Evolutionary conservation across 192 early-diverging fungal genomes (phyloP), one percentile per base, ranked within the genome.

Genomic region (Backusella tuberculispora): DNA sequence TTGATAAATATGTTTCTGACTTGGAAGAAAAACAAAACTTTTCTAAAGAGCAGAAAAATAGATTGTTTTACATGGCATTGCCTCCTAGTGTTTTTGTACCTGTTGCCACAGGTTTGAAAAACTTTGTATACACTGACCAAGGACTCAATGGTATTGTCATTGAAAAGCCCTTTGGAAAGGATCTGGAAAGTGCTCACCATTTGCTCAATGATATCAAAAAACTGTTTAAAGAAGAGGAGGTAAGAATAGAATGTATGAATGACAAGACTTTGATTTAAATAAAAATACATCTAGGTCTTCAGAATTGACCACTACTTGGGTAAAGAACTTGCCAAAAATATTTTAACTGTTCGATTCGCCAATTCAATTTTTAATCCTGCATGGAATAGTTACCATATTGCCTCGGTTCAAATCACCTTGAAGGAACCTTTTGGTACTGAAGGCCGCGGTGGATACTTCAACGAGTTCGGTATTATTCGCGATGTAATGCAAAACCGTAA

Each of bases 261-360:
- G n/a, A n/a, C n/a, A n/a, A n/a, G n/a, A n/a, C n/a, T n/a, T n/a
- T n/a, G n/a, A n/a, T 29, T 3, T 56, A 24, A 50, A 47, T 73
- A 21, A 38, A 6, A 2, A n/a, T n/a, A n/a, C 13, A 2, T 38
- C 29, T 76, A 84, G 91, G 92, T 98, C 66, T 96, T 95, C 86
- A 90, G 96, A 68, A 98, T 98, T 66, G 97, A 98, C 79, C 97
- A 98, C 83, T 98, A 98, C 79, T 84, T 98, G 47, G 96, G 96
- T 66, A 98, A 98, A 85, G 96, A 98, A 75, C 95, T 98, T 94
- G 95, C 96, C 78, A 97, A 97, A 86, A 96, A 96, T 85, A 87
- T 97, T 67, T 90, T 96, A 85, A 90, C 92, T 7, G 82, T 98
- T 70, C 89, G 96, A 67, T 97, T 98, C 77, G 78, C 93, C 71